A percentile compares a stretch with the other conserved stretches of the same genome.
phyloP scores from a whole-genome alignment of 345 rosid genomes.

The Salix suchowensis region DNA sequence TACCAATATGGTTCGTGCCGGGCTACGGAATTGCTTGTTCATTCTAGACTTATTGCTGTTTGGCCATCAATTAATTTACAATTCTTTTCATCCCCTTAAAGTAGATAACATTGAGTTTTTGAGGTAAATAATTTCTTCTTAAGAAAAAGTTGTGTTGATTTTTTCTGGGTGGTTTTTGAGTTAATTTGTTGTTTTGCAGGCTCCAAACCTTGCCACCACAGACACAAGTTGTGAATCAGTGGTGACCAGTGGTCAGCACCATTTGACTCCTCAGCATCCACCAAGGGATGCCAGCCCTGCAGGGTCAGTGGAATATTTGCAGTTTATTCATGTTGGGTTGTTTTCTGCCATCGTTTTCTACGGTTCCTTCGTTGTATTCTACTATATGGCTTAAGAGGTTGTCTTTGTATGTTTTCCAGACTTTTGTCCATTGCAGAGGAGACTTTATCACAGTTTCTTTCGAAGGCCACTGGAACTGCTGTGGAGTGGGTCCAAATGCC shows the following conservation, averaged over 20 bases:
- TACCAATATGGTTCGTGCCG: background rate
- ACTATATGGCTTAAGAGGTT: background rate
- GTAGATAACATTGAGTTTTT: background rate
- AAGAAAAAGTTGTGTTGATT: background rate
- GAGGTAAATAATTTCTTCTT: background rate
- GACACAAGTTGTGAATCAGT: conserved; percentile 98
- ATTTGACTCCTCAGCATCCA: conserved; percentile 89
- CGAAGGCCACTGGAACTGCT: conserved; percentile 99
- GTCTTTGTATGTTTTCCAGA: conserved; percentile 37
- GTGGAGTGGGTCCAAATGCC: conserved; percentile 99
- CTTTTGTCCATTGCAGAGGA: conserved; percentile 99
- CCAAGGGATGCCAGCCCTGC: conserved; percentile 99
- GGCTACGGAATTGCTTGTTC: background rate
- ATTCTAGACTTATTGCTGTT: background rate
- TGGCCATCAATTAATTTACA: background rate
- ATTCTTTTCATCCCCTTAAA: background rate
- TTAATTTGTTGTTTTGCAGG: conserved; percentile 38
- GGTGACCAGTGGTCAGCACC: conserved; percentile 97
- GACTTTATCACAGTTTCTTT: conserved; percentile 99
- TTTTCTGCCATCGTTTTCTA: conserved; percentile 30
- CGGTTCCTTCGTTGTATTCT: background rate
- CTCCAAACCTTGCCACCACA: conserved; percentile 75
- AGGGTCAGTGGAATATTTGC: conserved; percentile 56
- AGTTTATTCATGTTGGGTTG: conserved; percentile 25
- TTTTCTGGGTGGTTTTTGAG: background rate